Percentiles rank a stretch among this genome's conserved stretches.
phyloP scores from a whole-genome alignment of 2,329 filamentous ascomycete species.

The Cryphonectria radicalis region DNA sequence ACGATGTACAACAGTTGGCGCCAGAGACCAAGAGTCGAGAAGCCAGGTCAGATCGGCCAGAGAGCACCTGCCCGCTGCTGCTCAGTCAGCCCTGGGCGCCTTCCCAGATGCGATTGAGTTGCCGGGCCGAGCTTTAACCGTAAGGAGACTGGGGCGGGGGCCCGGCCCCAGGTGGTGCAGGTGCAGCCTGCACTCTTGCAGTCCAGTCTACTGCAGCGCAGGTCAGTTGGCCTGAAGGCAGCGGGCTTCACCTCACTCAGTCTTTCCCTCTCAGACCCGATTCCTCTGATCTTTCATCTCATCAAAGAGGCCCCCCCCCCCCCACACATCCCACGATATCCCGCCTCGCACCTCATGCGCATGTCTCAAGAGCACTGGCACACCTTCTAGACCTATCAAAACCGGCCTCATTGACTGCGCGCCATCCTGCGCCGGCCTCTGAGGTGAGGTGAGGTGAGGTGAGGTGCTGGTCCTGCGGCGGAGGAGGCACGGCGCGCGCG shows the following conservation, averaged over 20 bases:
- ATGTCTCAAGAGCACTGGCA: neutral
- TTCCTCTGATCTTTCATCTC: conserved; percentile 5
- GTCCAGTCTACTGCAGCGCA: neutral
- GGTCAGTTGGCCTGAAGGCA: neutral
- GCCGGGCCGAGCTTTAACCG: conserved; percentile 18
- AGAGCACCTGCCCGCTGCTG: neutral
- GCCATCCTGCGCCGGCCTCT: neutral
- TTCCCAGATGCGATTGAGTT: neutral
- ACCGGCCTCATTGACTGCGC: neutral
- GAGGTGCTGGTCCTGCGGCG: conserved; percentile 8
- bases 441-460: neutral
- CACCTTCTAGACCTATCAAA: neutral
- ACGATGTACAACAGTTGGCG: neutral
- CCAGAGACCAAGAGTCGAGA: neutral
- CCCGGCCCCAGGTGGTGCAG: neutral
- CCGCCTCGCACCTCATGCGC: conserved; percentile 6
- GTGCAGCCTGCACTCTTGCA: neutral
- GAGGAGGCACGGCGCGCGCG: conserved; percentile 18
- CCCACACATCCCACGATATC: neutral
- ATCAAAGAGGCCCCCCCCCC: neutral
- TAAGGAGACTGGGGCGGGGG: conserved; percentile 9
- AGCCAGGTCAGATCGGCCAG: neutral
- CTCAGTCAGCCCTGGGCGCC: conserved; percentile 9
- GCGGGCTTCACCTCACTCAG: neutral
- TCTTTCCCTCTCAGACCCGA: conserved; percentile 16